Conservation (phyloP, 2,329 filamentous ascomycete species). For the Epicoccum nigrum region DNA sequence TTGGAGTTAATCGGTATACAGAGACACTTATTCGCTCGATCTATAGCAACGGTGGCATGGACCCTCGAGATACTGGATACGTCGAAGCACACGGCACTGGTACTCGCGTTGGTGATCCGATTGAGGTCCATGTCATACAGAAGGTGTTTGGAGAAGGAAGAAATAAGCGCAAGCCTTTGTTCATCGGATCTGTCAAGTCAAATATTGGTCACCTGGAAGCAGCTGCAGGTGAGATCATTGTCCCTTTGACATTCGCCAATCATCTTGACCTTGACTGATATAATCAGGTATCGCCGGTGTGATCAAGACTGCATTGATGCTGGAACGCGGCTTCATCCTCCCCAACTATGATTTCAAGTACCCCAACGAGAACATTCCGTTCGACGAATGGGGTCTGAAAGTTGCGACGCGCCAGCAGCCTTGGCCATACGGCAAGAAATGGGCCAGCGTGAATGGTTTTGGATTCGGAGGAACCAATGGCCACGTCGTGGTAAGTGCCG, state of each 20-base stretch:
- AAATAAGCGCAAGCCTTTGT: neutral
- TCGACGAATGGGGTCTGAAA: slow-evolving; percentile 17
- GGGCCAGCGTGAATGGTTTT: slow-evolving; percentile 56
- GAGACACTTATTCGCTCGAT: slow-evolving; percentile 22
- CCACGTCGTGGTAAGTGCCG: neutral
- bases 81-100: slow-evolving; percentile 57
- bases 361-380: slow-evolving; percentile 23
- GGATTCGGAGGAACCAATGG: slow-evolving; percentile 24
- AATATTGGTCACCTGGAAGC: neutral
- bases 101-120: slow-evolving; percentile 54
- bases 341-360: slow-evolving; percentile 28
- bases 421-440: slow-evolving; percentile 35
- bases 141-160: neutral
- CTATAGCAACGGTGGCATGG: slow-evolving; percentile 30
- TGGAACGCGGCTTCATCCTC: slow-evolving; percentile 47
- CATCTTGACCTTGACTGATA: neutral
- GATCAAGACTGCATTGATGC: slow-evolving; percentile 48
- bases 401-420: slow-evolving; percentile 16
- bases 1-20: neutral
- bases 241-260: no score
- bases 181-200: neutral
- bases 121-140: neutral
- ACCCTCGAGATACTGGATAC: slow-evolving; percentile 34
- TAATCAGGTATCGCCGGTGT: slow-evolving; percentile 20
- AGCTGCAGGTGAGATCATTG: neutral